Evolutionary conservation across 2,329 filamentous ascomycete species (phyloP).

Genomic region (Hypoxylon sp.): DNA sequence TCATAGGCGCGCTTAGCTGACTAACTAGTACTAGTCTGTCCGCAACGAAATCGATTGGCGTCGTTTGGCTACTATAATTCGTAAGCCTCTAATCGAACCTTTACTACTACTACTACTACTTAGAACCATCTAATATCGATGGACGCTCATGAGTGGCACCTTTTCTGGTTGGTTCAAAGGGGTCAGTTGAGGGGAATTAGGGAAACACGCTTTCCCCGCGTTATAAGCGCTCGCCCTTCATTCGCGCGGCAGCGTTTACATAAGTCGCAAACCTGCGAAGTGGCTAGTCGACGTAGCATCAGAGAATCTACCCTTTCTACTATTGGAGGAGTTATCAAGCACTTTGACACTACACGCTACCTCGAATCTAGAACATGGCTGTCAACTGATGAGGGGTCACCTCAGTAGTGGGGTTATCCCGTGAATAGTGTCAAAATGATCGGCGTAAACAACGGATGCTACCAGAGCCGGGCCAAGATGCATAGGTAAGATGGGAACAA

Average conservation of each 20-base stretch:
- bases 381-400: constrained; percentile 2
- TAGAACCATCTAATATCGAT: too few relatives aligned
- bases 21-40: too few relatives aligned
- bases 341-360: background rate
- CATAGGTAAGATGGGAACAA: too few relatives aligned
- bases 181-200: background rate
- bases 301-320: background rate
- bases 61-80: background rate
- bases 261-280: background rate
- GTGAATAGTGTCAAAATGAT: constrained; percentile 5
- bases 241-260: constrained; percentile 2
- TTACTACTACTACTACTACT: too few relatives aligned
- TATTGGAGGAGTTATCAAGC: constrained; percentile 5
- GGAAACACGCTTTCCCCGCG: background rate
- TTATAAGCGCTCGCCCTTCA: constrained; percentile 1
- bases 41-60: background rate
- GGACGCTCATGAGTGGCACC: background rate
- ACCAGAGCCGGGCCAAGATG: constrained; percentile 3
- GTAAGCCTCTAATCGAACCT: background rate
- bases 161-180: background rate
- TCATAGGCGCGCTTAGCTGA: too few relatives aligned
- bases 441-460: constrained; percentile 2
- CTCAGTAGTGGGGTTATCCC: background rate
- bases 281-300: constrained; percentile 4
- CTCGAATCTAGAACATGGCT: constrained; percentile 1